Evolutionary conservation across 176 grass and related monocot species (phyloP).

Genomic region (Oryza coarctata): DNA sequence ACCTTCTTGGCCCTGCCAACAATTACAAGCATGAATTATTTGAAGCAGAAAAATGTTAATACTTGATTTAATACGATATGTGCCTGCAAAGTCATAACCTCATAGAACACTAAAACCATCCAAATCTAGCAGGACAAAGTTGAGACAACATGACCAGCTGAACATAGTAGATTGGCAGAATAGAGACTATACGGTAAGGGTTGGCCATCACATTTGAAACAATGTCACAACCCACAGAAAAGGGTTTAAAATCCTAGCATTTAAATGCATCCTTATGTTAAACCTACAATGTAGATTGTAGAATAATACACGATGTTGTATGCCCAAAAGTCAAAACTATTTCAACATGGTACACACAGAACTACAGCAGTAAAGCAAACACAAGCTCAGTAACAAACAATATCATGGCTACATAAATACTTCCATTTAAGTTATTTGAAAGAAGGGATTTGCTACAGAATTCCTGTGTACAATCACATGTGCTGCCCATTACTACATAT

Average conservation of each 20-base stretch:
- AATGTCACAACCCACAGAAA: neutral
- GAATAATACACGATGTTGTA: neutral
- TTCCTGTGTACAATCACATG: neutral
- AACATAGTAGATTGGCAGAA: neutral
- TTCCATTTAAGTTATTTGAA: neutral
- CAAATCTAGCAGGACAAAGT: neutral
- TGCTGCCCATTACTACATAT: neutral
- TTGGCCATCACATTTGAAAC: neutral
- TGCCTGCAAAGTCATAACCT: neutral
- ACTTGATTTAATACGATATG: neutral
- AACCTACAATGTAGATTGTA: neutral
- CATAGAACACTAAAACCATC: neutral
- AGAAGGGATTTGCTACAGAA: neutral
- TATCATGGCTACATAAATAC: neutral
- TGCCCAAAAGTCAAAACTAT: neutral
- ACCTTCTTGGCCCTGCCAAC: slow-evolving; percentile 63
- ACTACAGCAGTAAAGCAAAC: neutral
- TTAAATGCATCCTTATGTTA: neutral
- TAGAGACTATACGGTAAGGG: neutral
- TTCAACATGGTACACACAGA: neutral
- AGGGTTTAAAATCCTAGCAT: neutral
- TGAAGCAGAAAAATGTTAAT: neutral
- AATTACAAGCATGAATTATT: neutral
- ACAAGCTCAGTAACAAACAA: neutral
- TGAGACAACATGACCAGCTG: neutral